Evolutionary conservation across 345 rosid species (phyloP), one percentile per base, ranked within the genome.

Genomic region (Eucalyptus albens): DNA sequence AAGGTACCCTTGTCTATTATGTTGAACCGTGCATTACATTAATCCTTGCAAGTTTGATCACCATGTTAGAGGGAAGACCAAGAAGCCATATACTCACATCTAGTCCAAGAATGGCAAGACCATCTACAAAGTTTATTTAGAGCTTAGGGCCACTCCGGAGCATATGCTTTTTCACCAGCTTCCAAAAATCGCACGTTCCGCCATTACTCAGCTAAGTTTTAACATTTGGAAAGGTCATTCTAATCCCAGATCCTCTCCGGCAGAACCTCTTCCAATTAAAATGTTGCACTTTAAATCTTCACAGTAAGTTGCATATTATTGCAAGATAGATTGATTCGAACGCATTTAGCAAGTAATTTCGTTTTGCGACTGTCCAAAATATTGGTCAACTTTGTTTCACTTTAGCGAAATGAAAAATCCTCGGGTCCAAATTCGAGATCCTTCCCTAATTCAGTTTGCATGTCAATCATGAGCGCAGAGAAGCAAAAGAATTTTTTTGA

Each of bases 101-200:
- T 94, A 93, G 92, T 94, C 93, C 56, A 93, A 92, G 91, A 95
- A 91, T 60, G 96, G 95, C 67, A 95, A 93, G 94, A 94, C 96
- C 86, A 87, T 94, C 51, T 93, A 95, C 92, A 92, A 92, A 45
- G 94, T 91, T 88, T 94, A 93, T 92, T 95, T 89, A 87, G 96
- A 94, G 94, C 92, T 93, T 88, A 95, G 92, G 93, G 91, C 87
- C 89, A 92, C 93, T 91, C 91, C 95, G 33, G 94, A 91, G 86
- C 91, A 90, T 87, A 90, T 62, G 90, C 93, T 92, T 69, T 26
- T 93, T 89, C 94, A 94, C 83, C 91, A 67, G n/a, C 92, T 95
- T 90, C 94, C 91, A 87, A 92, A 59, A 67, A 92, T 91, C 59
- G 91, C 92, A n/a, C 94, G 95, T 33, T 91, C 93, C 26, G 89